Percentiles rank a stretch among this genome's conserved stretches.
Conservation (phyloP, 108 stramenopile genomes). For the Cyclotella distinguenda region DNA sequence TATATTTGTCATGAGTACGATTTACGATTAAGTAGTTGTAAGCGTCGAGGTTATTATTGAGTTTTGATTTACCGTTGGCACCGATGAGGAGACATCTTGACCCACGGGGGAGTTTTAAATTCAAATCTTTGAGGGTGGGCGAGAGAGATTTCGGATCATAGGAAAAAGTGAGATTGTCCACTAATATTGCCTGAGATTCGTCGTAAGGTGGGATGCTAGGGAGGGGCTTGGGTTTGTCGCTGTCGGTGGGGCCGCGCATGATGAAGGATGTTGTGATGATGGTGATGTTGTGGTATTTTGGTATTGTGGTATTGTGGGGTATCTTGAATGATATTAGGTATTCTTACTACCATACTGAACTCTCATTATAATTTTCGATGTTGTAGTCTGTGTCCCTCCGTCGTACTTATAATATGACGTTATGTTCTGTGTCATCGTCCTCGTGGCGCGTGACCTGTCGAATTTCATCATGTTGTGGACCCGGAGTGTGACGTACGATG, state of each 20-base stretch:
- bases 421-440: no score
- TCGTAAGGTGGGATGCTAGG: constrained; percentile 71
- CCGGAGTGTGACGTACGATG: no score
- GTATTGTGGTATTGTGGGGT: no score
- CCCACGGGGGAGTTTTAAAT: constrained; percentile 65
- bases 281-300: not conserved
- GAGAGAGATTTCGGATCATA: constrained; percentile 54
- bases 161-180: constrained; percentile 70
- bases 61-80: constrained; percentile 58
- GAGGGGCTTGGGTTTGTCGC: constrained; percentile 53
- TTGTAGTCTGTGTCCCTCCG: no score
- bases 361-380: no score
- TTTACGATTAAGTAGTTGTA: not conserved
- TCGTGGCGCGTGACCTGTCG: no score
- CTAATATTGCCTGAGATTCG: constrained; percentile 58
- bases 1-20: not conserved
- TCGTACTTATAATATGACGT: no score
- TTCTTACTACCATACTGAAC: no score
- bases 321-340: no score
- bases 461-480: no score
- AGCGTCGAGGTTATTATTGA: not conserved
- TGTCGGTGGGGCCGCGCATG: not conserved
- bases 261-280: not conserved
- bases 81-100: constrained; percentile 87
- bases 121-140: constrained; percentile 58